These are phyloP conservation scores for Amanita brunnescens DNA, from an alignment of 768 basidiomycete genomes.

Conservation along the genomic window DNA sequence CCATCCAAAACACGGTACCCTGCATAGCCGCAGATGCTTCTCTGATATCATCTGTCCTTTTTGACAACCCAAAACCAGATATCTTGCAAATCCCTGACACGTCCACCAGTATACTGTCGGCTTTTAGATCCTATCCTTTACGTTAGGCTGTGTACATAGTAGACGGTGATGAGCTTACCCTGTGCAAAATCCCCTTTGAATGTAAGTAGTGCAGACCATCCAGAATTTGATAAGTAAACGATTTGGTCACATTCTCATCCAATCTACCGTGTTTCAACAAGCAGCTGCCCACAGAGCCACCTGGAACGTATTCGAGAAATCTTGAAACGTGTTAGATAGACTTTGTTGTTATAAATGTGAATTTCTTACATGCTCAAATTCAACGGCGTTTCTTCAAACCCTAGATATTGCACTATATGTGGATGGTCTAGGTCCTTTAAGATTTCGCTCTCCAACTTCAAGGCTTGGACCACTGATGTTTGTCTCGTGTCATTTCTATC, in stretches of 20 bases:
- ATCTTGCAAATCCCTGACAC: slow-evolving; percentile 91
- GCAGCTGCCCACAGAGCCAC: slow-evolving; percentile 89
- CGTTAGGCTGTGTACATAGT: not conserved
- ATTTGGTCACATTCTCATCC: slow-evolving; percentile 84
- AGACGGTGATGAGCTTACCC: slow-evolving; percentile 39
- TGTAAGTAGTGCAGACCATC: slow-evolving; percentile 91
- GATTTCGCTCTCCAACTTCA: slow-evolving; percentile 94
- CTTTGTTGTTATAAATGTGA: not conserved
- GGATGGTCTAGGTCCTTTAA: slow-evolving; percentile 95
- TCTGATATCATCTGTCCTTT: slow-evolving; percentile 81
- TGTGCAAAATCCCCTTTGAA: slow-evolving; percentile 83
- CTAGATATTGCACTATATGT: slow-evolving; percentile 95
- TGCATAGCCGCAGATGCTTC: slow-evolving; percentile 92
- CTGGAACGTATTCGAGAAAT: slow-evolving; percentile 98
- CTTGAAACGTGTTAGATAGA: slow-evolving; percentile 29
- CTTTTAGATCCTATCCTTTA: slow-evolving; percentile 75
- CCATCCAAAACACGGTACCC: slow-evolving; percentile 99
- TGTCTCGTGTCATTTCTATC: slow-evolving; percentile 89
- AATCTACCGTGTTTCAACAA: slow-evolving; percentile 90
- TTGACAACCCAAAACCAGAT: slow-evolving; percentile 98
- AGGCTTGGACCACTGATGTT: slow-evolving; percentile 75
- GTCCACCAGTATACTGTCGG: slow-evolving; percentile 97
- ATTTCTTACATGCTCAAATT: slow-evolving; percentile 83
- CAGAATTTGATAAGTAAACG: slow-evolving; percentile 88
- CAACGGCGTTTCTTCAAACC: slow-evolving; percentile 82